Evolutionary conservation across 2,329 filamentous ascomycete genomes (phyloP).

Genomic region (Colletotrichum plurivorum): DNA sequence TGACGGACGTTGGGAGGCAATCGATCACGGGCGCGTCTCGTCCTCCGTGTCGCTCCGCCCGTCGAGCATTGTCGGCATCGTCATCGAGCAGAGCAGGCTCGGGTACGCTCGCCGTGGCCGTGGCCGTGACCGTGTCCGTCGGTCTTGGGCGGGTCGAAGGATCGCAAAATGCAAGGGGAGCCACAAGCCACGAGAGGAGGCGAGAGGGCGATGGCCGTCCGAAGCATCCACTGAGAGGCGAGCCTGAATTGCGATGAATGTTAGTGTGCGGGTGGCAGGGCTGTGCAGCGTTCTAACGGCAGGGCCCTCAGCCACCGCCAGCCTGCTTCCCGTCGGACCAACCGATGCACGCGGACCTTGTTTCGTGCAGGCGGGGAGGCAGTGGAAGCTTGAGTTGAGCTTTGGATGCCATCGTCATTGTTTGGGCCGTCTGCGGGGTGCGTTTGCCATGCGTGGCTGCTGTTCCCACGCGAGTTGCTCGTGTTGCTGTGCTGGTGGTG

Average conservation of each 20-base stretch:
- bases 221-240: neutral
- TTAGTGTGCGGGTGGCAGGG: constrained; percentile 18
- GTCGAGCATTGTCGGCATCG: neutral
- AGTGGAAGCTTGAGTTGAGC: constrained; percentile 18
- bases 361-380: constrained; percentile 22
- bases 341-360: constrained; percentile 28
- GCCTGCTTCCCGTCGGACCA: constrained; percentile 27
- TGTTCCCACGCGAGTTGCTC: constrained; percentile 2
- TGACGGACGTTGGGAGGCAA: constrained; percentile 5
- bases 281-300: constrained; percentile 30
- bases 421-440: constrained; percentile 26
- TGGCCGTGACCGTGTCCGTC: neutral
- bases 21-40: constrained; percentile 1
- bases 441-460: neutral
- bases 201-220: too few relatives aligned
- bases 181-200: constrained; percentile 22
- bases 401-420: constrained; percentile 21
- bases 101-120: constrained; percentile 25
- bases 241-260: constrained; percentile 10
- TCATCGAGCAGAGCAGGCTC: neutral
- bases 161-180: constrained; percentile 33
- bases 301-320: constrained; percentile 27
- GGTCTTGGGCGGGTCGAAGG: constrained; percentile 12
- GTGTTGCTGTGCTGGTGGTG: constrained; percentile 10
- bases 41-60: too few relatives aligned